These are phyloP conservation scores for Penicillium manginii DNA, from an alignment of 495 filamentous ascomycete genomes.

Conservation along the genomic window DNA sequence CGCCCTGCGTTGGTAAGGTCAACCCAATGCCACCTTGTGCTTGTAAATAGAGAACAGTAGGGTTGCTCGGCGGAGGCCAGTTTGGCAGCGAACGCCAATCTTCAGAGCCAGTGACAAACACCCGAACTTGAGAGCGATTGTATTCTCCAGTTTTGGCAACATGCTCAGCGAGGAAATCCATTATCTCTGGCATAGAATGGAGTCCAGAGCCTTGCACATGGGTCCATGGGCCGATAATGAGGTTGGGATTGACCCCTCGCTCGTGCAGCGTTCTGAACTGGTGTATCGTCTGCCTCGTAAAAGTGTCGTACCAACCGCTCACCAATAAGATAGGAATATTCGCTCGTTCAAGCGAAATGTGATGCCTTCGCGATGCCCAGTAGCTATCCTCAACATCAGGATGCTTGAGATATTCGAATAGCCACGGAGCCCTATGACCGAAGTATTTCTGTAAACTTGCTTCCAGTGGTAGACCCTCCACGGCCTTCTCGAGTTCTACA, in stretches of 20 bases:
- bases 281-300: conserved; percentile 26
- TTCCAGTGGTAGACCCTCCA: conserved; percentile 21
- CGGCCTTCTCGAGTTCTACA: conserved; percentile 13
- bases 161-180: conserved; percentile 23
- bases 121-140: conserved; percentile 10
- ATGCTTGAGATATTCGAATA: conserved; percentile 20
- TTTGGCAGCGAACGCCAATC: conserved; percentile 22
- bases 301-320: conserved; percentile 36
- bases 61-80: conserved; percentile 18
- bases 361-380: conserved; percentile 20
- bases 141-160: conserved; percentile 22
- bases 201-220: conserved; percentile 22
- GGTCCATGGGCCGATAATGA: conserved; percentile 26
- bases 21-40: conserved; percentile 9
- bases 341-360: conserved; percentile 25
- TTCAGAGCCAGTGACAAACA: conserved; percentile 21
- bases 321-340: conserved; percentile 34
- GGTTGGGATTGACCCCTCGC: conserved; percentile 16
- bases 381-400: conserved; percentile 25
- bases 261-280: conserved; percentile 23
- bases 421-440: conserved; percentile 22
- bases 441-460: conserved; percentile 22
- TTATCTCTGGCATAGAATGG: conserved; percentile 20
- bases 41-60: conserved; percentile 26
- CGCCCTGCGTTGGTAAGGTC: conserved; percentile 14